A percentile compares a stretch with the other conserved stretches of the same genome.
These are phyloP conservation scores for Leccinum boreale DNA, from an alignment of 768 basidiomycete species.

Conservation along the genomic window DNA sequence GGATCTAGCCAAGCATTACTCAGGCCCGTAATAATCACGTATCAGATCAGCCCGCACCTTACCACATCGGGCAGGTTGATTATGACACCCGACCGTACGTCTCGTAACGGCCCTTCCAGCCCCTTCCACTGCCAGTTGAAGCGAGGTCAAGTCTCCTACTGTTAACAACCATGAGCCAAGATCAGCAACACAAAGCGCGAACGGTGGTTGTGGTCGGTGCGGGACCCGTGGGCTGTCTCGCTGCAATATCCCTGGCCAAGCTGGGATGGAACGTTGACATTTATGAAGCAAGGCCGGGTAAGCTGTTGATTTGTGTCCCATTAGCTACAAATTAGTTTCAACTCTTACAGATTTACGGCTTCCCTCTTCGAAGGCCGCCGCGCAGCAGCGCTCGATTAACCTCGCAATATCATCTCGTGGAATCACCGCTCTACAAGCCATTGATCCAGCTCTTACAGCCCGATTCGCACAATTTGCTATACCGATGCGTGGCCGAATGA, in stretches of 20 bases:
- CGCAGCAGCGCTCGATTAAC: constrained; percentile 89
- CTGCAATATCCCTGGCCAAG: constrained; percentile 81
- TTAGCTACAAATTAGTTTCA: constrained; percentile 9
- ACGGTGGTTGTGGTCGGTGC: constrained; percentile 77
- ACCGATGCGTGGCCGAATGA: constrained; percentile 95
- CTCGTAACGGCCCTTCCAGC: neutral
- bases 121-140: neutral
- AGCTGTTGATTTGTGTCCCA: constrained; percentile 14
- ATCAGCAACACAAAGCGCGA: constrained; percentile 17
- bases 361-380: constrained; percentile 58
- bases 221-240: constrained; percentile 92
- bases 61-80: constrained; percentile 8
- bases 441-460: constrained; percentile 68
- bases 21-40: constrained; percentile 5
- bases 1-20: neutral
- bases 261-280: constrained; percentile 82
- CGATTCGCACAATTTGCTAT: constrained; percentile 77
- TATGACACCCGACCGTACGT: neutral
- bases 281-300: constrained; percentile 79
- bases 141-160: neutral
- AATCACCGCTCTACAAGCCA: constrained; percentile 78
- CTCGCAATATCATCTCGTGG: constrained; percentile 93
- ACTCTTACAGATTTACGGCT: constrained; percentile 63
- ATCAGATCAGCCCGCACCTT: constrained; percentile 17
- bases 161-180: constrained; percentile 13